Base-by-base conservation (phyloP, 225 moss, liverwort and hornwort genomes). In the Bryoerythrophyllum caledonicum region DNA sequence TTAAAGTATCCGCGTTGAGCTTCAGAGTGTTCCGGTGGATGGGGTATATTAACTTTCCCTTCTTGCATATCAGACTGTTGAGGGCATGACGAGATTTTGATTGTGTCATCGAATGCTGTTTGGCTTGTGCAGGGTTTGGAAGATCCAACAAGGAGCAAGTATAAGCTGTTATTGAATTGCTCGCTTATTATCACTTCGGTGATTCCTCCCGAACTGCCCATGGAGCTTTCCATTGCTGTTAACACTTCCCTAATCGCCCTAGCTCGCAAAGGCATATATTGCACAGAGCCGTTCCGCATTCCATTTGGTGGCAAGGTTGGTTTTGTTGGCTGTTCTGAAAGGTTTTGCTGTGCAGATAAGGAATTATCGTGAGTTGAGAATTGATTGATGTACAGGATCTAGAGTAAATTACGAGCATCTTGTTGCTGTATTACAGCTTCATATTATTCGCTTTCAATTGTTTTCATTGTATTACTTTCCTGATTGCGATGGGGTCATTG, bases 161-260 rank as follows among this genome's bases (percentile, higher is more conserved):
- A 99, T 71, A 99, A 99, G 76, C 60, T 99, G 41, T 88, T 99
- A 34, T 83, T 99, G 71, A 94, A 99, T 70, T 99, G 97, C 79
- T 94, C 97, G 67, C 81, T 99, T 46, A 99, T 99, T 32, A 85
- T 99, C 70, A 99, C 97, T 68, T 99, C 97, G 24, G 97, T 99
- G 65, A 99, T 99, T 82, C 97, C 97, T 56, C 97, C 97, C 27
- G 97, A 99, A 83, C 74, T 99, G 74, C 97, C 97, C 51, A 99
- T 99, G 97, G 97, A 99, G 82, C 95, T 99, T 81, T 99, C 97
- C 15, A 95, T 99, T 67, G 97, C 97, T 62, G 97, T 99, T 51
- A 99, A 99, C 69, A 99, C 97, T 14, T 99, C 97, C 51, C 89
- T 99, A 27, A 94, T 99, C 52, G 97, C 97, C 8, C 86, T 99